These are phyloP conservation scores for Pisolithus orientalis DNA, from an alignment of 768 basidiomycete species.

Conservation along the genomic window DNA sequence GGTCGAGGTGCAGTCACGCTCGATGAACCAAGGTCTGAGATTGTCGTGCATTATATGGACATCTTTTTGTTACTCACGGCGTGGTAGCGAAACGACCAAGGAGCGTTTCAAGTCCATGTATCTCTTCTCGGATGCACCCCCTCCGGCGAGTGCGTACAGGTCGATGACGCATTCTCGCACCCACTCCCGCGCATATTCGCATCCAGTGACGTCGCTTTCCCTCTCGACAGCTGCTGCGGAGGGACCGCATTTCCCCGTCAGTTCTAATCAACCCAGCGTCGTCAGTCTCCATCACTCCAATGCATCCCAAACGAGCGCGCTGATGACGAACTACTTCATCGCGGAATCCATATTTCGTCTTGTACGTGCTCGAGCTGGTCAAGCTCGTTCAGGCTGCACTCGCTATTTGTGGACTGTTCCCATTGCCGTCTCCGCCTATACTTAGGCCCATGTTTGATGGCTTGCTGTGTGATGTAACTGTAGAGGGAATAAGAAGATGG, in stretches of 20 bases:
- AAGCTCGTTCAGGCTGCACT: slow-evolving; percentile 69
- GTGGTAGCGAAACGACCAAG: slow-evolving; percentile 64
- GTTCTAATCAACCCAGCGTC: slow-evolving; percentile 16
- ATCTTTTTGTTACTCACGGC: slow-evolving; percentile 6
- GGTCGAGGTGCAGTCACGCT: slow-evolving; percentile 75
- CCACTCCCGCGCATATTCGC: slow-evolving; percentile 25
- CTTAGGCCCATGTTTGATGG: slow-evolving; percentile 42
- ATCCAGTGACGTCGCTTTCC: slow-evolving; percentile 18
- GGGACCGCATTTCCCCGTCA: slow-evolving; percentile 17
- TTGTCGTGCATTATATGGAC: slow-evolving; percentile 1
- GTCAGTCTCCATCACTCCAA: slow-evolving; percentile 12
- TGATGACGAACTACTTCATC: slow-evolving; percentile 5
- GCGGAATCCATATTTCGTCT: slow-evolving; percentile 43
- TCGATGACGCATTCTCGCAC: slow-evolving; percentile 25
- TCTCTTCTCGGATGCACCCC: slow-evolving; percentile 41
- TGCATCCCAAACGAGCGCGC: slow-evolving; percentile 7
- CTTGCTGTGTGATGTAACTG: slow-evolving; percentile 70
- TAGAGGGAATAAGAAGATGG: slow-evolving; percentile 68
- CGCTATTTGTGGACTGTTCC: slow-evolving; percentile 64
- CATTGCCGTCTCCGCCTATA: slow-evolving; percentile 14
- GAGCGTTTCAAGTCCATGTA: slow-evolving; percentile 74
- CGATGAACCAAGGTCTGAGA: slow-evolving; percentile 59
- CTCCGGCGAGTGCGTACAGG: slow-evolving; percentile 16
- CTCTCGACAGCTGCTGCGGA: slow-evolving; percentile 18
- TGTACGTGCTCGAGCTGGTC: slow-evolving; percentile 70